Evolutionary conservation across 2,329 filamentous ascomycete genomes (phyloP), one percentile per base, ranked within the genome.

Genomic region (Orbilia ellipsospora): DNA sequence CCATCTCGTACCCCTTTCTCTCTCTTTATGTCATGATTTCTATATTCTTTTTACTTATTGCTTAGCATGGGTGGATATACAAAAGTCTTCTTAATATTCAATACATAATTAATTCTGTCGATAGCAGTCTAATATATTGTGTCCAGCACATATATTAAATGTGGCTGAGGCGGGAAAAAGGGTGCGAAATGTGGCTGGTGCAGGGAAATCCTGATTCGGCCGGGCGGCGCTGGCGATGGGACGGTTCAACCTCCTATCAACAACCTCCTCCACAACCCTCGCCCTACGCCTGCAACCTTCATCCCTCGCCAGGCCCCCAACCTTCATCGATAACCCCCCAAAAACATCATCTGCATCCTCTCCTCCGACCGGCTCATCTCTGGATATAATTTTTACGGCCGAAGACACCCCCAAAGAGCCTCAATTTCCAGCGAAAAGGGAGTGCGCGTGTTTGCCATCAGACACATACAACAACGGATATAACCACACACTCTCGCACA

Each of bases 401-500:
- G 31, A 36, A 60, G 15, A 36, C 20, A 56, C 52, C 52, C 26
- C 54, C 31, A 64, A 67, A 69, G 28, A 64, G 42, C 64, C 48
- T 57, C 64, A 69, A 75, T 69, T 64, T 69, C 44, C 64, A 23
- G 52, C 72, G 59, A 56, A 69, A 68, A 75, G 72, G 63, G 64
- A 75, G 72, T 75, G 72, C 72, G 72, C 72, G 72, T 65, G 72
- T 75, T 75, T 75, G 72, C 72, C 72, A 68, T 74, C 70, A 69
- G 42, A 65, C 54, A 59, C 64, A 69, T 56, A 63, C 59, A 75
- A 70, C 59, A 36, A 48, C 64, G 52, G 64, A 69, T 75, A 75
- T 75, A 75, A 69, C 8, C 31, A 36, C 31, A 36, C 31, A 36
- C 31, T 7, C 10, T 7, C 31, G 10, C 31, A 36, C 31, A 36